Evolutionary conservation across 495 filamentous ascomycete species (phyloP), one percentile per base, ranked within the genome.

Genomic region (Xeromyces bisporus): DNA sequence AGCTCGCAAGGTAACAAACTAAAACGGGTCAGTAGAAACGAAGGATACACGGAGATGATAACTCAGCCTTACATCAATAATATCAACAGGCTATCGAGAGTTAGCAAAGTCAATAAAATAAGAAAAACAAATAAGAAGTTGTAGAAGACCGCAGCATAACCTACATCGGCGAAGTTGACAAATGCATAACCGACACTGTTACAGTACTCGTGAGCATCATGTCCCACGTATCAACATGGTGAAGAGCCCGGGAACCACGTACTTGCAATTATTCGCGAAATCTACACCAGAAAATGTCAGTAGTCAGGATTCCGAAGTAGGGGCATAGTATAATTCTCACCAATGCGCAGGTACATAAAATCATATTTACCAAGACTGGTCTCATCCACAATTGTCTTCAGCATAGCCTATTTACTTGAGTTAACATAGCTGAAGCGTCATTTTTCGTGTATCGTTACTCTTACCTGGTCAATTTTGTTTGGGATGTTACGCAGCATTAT

Each of bases 401-500:
- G 56, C 49, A 77, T 73, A 28, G 57, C 41, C 60, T 69, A 40
- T 15, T 21, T 5, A 21, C 9, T 40, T 3, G 29, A 14, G 17
- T 49, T 18, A 43, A 38, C 24, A 18, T 26, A 32, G 21, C 27
- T 23, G 7, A 20, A 15, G 16, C 13, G 20, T 11, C 14, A 35
- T 29, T 11, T 7, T 11, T 7, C 11, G 18, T 12, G 9, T 17
- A 17, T 29, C 7, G 1, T 14, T n/a, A n/a, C n/a, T 33, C 49
- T 35, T 42, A 76, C 75, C 54, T 80, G 75, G 35, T 81, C 72
- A 37, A 94, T 74, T 44, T 81, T 80, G 54, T 92, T 93, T 3
- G 89, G 89, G 32, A 96, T 89, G 45, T 96, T 94, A 6, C 87
- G 76, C 15, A 94, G 60, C 89, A 97, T 97, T 35, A 97, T 76